These are phyloP conservation scores for Penicillium crystallinum DNA, from an alignment of 495 filamentous ascomycete genomes.

Conservation along the genomic window DNA sequence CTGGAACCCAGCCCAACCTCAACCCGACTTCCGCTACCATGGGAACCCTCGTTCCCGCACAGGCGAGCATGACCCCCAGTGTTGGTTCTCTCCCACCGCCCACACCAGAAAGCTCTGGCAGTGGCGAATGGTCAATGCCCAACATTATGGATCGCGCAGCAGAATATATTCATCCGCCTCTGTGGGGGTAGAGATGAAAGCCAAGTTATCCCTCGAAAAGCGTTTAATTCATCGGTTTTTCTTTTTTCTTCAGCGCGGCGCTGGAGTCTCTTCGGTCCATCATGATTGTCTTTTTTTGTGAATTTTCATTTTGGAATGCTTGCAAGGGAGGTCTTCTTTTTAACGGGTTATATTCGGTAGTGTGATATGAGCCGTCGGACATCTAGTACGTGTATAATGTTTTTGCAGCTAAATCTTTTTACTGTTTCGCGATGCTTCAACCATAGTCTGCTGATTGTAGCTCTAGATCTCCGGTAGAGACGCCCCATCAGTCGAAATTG, in stretches of 20 bases:
- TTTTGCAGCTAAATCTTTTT: not conserved
- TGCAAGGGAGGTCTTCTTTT: not conserved
- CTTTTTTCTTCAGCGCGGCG: constrained; percentile 10
- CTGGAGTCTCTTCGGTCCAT: constrained; percentile 10
- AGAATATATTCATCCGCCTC: constrained; percentile 46
- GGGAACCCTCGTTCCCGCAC: constrained; percentile 14
- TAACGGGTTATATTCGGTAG: not conserved
- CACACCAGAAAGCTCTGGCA: constrained; percentile 45
- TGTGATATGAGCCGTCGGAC: not conserved
- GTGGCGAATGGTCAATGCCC: constrained; percentile 44
- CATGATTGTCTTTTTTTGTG: not conserved
- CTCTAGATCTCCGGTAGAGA: no score
- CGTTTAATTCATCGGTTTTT: not conserved
- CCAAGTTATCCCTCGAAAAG: not conserved
- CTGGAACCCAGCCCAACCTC: constrained; percentile 5
- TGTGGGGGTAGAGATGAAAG: constrained; percentile 34
- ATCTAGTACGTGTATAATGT: not conserved
- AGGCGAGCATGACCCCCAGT: constrained; percentile 33
- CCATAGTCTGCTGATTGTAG: constrained; percentile 21
- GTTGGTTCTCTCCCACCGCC: constrained; percentile 40
- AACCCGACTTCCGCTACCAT: constrained; percentile 7
- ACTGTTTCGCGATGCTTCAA: not conserved
- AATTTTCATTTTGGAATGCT: not conserved
- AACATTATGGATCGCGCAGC: constrained; percentile 43
- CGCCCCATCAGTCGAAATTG: no score